phyloP scores from a whole-genome alignment of 176 grass and related monocot genomes.

The Bonia amplexicaulis region DNA sequence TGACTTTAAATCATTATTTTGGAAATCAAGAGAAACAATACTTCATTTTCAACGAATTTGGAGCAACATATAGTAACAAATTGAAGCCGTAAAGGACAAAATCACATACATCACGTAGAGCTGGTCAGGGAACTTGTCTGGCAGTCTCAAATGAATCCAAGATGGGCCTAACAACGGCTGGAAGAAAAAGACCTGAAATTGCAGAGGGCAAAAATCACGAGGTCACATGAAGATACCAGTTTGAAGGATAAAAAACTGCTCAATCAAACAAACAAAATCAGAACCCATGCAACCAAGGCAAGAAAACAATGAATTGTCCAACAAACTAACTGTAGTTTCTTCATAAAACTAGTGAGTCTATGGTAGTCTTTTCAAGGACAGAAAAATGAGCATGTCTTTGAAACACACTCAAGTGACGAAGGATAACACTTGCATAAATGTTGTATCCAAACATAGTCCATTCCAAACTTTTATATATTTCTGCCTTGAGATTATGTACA shows the following conservation, averaged over 20 bases:
- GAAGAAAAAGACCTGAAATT: conserved; percentile 71
- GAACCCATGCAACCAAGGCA: neutral
- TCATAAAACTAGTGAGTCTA: neutral
- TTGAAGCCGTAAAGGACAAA: neutral
- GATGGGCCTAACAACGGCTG: conserved; percentile 66
- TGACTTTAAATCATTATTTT: neutral
- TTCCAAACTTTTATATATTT: neutral
- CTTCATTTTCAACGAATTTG: neutral
- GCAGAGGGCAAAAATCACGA: conserved; percentile 1
- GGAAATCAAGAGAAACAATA: conserved; percentile 11
- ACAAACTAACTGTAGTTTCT: neutral
- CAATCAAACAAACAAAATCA: conserved; percentile 11
- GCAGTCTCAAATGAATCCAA: conserved; percentile 73
- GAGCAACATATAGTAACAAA: neutral
- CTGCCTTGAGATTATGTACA: neutral
- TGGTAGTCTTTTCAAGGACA: neutral
- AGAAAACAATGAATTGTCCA: neutral
- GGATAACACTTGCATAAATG: neutral
- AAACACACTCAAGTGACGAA: neutral
- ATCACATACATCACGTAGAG: conserved; percentile 58
- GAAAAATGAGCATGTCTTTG: neutral
- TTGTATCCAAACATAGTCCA: neutral
- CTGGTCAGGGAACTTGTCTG: conserved; percentile 56
- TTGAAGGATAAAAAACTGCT: neutral
- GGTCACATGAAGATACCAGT: neutral